These are phyloP conservation scores for Cinchona pubescens DNA, from an alignment of 257 asterid genomes.

Conservation along the genomic window DNA sequence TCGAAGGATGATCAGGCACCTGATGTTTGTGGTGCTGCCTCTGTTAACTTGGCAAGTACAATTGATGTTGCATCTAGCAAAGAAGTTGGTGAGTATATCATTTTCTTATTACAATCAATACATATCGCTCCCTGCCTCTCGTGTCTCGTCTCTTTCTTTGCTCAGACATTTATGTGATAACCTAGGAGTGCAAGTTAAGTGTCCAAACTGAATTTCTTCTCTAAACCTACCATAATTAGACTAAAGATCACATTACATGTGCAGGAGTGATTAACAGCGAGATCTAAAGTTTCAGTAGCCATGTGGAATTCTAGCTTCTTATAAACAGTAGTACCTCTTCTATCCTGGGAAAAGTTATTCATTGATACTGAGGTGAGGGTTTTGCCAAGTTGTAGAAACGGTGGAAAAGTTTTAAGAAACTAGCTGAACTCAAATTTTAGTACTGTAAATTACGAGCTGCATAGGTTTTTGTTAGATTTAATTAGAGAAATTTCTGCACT, in stretches of 20 bases:
- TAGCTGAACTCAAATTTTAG: slow-evolving; percentile 4
- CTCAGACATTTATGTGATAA: neutral
- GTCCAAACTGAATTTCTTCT: neutral
- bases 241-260: slow-evolving; percentile 5
- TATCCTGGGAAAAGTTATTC: neutral
- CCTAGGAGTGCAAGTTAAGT: neutral
- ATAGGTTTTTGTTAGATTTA: slow-evolving; percentile 17
- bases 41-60: slow-evolving; percentile 27
- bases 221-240: neutral
- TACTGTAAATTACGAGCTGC: slow-evolving; percentile 23
- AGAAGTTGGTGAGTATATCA: slow-evolving; percentile 37
- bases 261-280: slow-evolving; percentile 36
- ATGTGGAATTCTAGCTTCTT: slow-evolving; percentile 3
- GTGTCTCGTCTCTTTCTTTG: neutral
- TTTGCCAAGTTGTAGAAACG: slow-evolving; percentile 1
- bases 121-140: no score
- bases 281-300: neutral
- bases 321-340: neutral
- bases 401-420: neutral
- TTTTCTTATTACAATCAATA: neutral
- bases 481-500: slow-evolving; percentile 7
- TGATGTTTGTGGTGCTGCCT: slow-evolving; percentile 20
- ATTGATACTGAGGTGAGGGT: slow-evolving; percentile 7
- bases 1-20: slow-evolving; percentile 35
- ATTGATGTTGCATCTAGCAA: slow-evolving; percentile 32